Evolutionary conservation across 371 early-diverging fungal genomes (phyloP).

Genomic region (Actinomortierella wolfii): DNA sequence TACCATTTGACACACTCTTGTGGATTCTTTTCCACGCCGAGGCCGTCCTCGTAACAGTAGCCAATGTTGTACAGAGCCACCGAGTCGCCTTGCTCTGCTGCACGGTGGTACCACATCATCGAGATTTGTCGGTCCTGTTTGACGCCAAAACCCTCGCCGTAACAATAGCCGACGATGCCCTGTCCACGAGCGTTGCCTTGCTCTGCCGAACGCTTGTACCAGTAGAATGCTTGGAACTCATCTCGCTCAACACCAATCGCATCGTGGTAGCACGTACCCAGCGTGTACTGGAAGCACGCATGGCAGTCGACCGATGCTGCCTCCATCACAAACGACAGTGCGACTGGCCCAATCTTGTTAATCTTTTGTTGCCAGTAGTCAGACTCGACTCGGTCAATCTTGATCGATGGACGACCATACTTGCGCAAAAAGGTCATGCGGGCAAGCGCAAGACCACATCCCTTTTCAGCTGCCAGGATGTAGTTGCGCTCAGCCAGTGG

Average conservation of each 20-base stretch:
- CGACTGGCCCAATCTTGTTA: slow-evolving; percentile 45
- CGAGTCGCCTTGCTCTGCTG: slow-evolving; percentile 62
- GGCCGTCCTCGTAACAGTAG: slow-evolving; percentile 81
- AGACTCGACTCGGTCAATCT: slow-evolving; percentile 73
- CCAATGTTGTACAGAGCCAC: slow-evolving; percentile 84
- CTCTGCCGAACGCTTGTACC: slow-evolving; percentile 54
- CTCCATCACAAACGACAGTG: slow-evolving; percentile 58
- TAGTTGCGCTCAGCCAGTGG: slow-evolving; percentile 66
- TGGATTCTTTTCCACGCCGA: slow-evolving; percentile 65
- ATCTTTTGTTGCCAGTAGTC: slow-evolving; percentile 62
- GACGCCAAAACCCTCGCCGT: slow-evolving; percentile 78
- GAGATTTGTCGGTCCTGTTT: slow-evolving; percentile 64
- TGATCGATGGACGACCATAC: slow-evolving; percentile 77
- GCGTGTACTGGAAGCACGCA: slow-evolving; percentile 57
- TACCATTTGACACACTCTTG: slow-evolving; percentile 72
- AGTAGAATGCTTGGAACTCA: slow-evolving; percentile 56
- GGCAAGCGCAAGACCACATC: slow-evolving; percentile 62
- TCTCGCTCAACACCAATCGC: slow-evolving; percentile 63
- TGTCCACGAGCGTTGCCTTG: slow-evolving; percentile 68
- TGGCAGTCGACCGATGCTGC: slow-evolving; percentile 56
- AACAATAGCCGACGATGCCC: slow-evolving; percentile 82
- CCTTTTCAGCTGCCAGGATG: slow-evolving; percentile 56
- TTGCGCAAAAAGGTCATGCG: slow-evolving; percentile 74
- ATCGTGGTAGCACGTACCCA: slow-evolving; percentile 76
- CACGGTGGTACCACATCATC: slow-evolving; percentile 67